These are phyloP conservation scores for Amoebophrya sp. DNA, from an alignment of 169 alveolate genomes.

Conservation along the genomic window DNA sequence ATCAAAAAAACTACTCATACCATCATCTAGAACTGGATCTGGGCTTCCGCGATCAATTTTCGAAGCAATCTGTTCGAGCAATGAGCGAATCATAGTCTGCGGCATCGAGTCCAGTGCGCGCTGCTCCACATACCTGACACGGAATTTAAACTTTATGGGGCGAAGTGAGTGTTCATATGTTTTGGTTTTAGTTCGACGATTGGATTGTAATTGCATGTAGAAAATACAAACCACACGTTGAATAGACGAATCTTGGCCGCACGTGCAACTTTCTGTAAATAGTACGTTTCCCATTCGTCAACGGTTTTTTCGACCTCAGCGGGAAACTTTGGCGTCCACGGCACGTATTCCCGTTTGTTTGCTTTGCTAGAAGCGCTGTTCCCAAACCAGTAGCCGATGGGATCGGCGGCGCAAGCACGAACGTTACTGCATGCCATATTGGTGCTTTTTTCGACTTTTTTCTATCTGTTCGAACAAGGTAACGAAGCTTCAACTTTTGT, in stretches of 20 bases:
- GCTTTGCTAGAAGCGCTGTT: not conserved
- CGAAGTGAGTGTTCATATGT: no score
- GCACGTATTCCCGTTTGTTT: not conserved
- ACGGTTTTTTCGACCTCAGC: not conserved
- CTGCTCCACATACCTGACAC: not conserved
- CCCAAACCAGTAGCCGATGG: not conserved
- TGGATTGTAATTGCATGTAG: no score
- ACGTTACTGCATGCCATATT: not conserved
- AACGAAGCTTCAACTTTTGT: no score
- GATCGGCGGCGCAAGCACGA: not conserved
- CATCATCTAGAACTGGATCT: not conserved
- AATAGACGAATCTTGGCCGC: no score
- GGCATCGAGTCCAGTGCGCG: not conserved
- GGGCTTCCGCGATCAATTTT: not conserved
- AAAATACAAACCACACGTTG: no score
- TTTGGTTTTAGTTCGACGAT: no score
- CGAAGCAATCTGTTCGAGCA: not conserved
- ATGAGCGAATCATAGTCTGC: not conserved
- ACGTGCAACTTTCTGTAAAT: no score
- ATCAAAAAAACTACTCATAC: no score
- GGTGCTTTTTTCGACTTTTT: not conserved
- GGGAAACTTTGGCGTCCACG: not conserved
- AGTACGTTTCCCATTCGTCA: not conserved
- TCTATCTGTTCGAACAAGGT: no score
- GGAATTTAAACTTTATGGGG: no score